Base-by-base conservation (phyloP, 2,329 filamentous ascomycete species). In the Scortechinia acanthostroma region DNA sequence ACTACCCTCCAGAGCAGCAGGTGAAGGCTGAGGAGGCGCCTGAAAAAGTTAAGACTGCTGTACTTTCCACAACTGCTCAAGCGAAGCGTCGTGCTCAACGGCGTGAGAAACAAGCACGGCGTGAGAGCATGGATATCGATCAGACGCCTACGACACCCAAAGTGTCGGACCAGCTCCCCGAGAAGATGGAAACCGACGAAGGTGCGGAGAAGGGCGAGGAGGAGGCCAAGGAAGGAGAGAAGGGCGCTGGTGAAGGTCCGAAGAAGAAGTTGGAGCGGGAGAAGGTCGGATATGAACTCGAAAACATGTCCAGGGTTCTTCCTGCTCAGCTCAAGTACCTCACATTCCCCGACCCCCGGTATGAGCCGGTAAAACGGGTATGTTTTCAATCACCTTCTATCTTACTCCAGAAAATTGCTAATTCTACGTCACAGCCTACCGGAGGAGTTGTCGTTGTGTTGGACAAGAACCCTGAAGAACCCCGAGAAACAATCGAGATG, bases 1-100 rank as follows among this genome's bases (percentile, higher is more conserved):
- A 98, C 66, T 98, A 98, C 59, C 93, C 93, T 23, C 94, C 93
- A 1, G 91, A 97, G 65, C 88, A 94, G 56, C 91, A 97, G 62
- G 84, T 94, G 58, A 97, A 97, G 76, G 69, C 88, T 1, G 91
- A 97, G 58, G 91, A 97, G 61, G 89, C 89, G 0, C 91, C 91
- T 0, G 88, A 95, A 49, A 81, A 95, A 64, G 88, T 98, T 52
- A 93, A 94, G 53, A 96, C 93, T 6, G 93, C 94, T 20, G 89
- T 98, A 37, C 73, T 98, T 16, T 97, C 91, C 2, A 98, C 94
- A 3, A 98, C 93, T 2, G 91, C 91, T 1, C 93, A 97, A 65
- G 93, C 94, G 51, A 96, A 95, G 72, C 87, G 94, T 55, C 82
- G 93, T 55, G 91, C 91, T 2, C 86, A 94, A 64, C 90, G 89